Evolutionary conservation across 1,284 basidiomycete species (phyloP), one percentile per base, ranked within the genome.

Genomic region (Heterobasidion parviporum): DNA sequence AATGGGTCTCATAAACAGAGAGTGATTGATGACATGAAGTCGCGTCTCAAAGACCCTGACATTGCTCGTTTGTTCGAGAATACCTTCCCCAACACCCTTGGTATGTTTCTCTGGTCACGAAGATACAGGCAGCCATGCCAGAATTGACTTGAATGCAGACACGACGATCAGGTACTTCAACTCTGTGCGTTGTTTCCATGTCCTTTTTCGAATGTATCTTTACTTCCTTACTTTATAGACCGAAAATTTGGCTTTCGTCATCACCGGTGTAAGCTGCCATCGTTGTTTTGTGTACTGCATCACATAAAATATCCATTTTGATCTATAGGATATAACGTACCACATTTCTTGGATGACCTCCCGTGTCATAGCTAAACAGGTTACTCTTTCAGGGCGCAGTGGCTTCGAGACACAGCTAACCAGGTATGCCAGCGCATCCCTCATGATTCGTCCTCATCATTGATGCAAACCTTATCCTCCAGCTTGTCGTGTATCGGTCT

Each of bases 341-440:
- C 65, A 88, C 18, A 4, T n/a, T 32, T 26, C 41, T 36, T 26
- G 35, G 4, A 8, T 48, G 18, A 7, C 15, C 32, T 12, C n/a
- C 38, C 34, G 14, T 8, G n/a, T 10, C 26, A 26, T 26, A 26
- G 26, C 26, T 26, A 26, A 26, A 26, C 26, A 26, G 5, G 5
- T 26, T 26, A 26, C 26, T 26, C 4, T 26, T 56, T n/a, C 50
- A 69, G 68, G 15, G 68, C 68, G 0, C 68, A 70, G 56, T 70
- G 86, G 86, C 72, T 89, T 50, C 79, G 87, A 52, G 86, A 89
- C 63, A 87, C 86, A 18, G 85, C 80, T n/a, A 89, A 89, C 62
- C 85, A 88, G 70, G 84, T 80, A 54, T 20, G 68, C 60, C 50
- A 34, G 15, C 15, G 50, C n/a, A 34, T n/a, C 16, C 33, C 50